These are phyloP conservation scores for Clarireedia monteithiana DNA, from an alignment of 2,329 filamentous ascomycete species.

Conservation along the genomic window DNA sequence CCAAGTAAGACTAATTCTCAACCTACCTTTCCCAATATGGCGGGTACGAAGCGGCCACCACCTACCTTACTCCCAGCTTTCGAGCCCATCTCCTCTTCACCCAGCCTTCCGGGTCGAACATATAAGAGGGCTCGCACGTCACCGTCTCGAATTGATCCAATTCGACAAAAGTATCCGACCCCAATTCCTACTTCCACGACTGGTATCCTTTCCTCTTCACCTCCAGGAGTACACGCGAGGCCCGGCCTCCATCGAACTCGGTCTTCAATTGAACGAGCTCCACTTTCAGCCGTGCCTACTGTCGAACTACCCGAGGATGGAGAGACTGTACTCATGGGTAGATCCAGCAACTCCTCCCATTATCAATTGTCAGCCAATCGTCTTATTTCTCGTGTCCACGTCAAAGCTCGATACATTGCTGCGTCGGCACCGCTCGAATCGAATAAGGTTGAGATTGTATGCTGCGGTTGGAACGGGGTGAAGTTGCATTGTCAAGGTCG, in stretches of 20 bases:
- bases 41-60: slow-evolving; percentile 52
- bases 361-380: slow-evolving; percentile 90
- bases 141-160: slow-evolving; percentile 30
- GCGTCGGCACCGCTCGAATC: slow-evolving; percentile 59
- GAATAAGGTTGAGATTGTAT: slow-evolving; percentile 79
- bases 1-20: slow-evolving; percentile 28
- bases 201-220: slow-evolving; percentile 81
- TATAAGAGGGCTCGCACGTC: slow-evolving; percentile 57
- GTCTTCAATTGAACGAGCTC: slow-evolving; percentile 62
- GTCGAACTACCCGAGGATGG: slow-evolving; percentile 76
- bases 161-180: slow-evolving; percentile 67
- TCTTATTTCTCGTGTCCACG: slow-evolving; percentile 86
- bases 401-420: slow-evolving; percentile 76
- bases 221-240: slow-evolving; percentile 48
- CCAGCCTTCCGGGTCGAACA: slow-evolving; percentile 56
- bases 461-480: slow-evolving; percentile 91
- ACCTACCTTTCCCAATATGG: slow-evolving; percentile 23
- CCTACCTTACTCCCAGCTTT: slow-evolving; percentile 70
- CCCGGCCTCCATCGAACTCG: slow-evolving; percentile 50
- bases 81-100: slow-evolving; percentile 73
- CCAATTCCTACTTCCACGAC: slow-evolving; percentile 92
- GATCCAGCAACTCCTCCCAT: slow-evolving; percentile 91
- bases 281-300: slow-evolving; percentile 75
- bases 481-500: slow-evolving; percentile 87
- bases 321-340: slow-evolving; percentile 76